A percentile compares a stretch with the other conserved stretches of the same genome.
Conservation (phyloP, 2,329 filamentous ascomycete species). For the Trichocomaceae sp. region DNA sequence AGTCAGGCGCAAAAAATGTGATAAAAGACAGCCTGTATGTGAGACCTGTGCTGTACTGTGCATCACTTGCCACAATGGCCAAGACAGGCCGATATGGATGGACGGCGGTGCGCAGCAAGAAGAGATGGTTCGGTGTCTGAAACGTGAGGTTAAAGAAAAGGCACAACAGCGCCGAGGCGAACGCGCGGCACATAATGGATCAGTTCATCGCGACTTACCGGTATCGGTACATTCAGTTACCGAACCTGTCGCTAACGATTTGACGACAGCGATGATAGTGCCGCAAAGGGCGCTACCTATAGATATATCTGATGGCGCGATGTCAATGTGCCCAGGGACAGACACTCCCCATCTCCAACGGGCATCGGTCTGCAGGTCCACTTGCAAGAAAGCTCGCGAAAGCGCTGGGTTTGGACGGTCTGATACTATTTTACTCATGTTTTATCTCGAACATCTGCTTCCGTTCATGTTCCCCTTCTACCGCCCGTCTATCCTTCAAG, state of each 20-base stretch:
- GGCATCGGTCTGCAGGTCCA: not conserved
- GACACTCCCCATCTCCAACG: no score
- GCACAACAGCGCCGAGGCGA: slow-evolving; percentile 38
- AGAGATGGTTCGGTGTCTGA: slow-evolving; percentile 49
- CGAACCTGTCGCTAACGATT: not conserved
- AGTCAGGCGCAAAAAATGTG: slow-evolving; percentile 56
- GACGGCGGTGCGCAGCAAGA: slow-evolving; percentile 45
- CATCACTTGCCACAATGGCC: slow-evolving; percentile 51
- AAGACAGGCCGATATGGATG: slow-evolving; percentile 54
- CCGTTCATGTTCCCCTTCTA: slow-evolving; percentile 60
- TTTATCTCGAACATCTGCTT: slow-evolving; percentile 57
- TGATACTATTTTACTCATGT: slow-evolving; percentile 42
- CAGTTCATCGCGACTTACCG: not conserved
- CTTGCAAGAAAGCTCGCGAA: not conserved
- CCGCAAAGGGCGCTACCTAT: no score
- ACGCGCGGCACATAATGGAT: not conserved
- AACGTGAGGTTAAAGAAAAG: slow-evolving; percentile 52
- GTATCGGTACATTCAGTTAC: not conserved
- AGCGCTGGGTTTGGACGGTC: not conserved
- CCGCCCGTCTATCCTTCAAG: slow-evolving; percentile 48
- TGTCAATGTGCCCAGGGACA: no score
- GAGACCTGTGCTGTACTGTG: slow-evolving; percentile 47
- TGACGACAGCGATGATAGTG: no score
- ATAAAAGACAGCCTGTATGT: slow-evolving; percentile 49
- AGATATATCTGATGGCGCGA: no score